Evolutionary conservation across 768 basidiomycete genomes (phyloP).

Genomic region (Calvatia gigantea): DNA sequence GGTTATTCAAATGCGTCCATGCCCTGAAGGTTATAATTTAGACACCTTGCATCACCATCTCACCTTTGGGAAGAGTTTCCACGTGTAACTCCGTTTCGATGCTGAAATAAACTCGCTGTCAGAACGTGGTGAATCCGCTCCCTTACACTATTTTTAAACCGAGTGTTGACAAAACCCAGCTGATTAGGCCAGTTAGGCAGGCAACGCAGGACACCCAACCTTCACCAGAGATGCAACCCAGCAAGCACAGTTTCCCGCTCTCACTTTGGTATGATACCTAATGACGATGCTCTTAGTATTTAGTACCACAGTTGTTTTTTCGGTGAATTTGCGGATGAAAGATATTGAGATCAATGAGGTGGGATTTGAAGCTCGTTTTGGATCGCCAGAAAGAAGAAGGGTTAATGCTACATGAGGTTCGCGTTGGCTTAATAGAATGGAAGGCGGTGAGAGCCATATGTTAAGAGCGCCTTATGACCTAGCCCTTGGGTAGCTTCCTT

Average conservation of each 20-base stretch:
- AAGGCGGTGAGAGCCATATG: not conserved
- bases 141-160: not conserved
- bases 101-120: not conserved
- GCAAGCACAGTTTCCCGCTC: no score
- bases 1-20: no score
- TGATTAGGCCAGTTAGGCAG: not conserved
- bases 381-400: not conserved
- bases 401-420: conserved; percentile 9
- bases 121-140: not conserved
- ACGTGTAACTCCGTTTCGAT: not conserved
- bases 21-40: no score
- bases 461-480: not conserved
- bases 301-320: not conserved
- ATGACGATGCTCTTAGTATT: no score
- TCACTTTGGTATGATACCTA: no score
- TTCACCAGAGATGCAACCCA: not conserved
- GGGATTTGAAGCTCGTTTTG: not conserved
- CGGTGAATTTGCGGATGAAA: not conserved
- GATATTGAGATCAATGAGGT: not conserved
- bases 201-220: not conserved
- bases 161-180: not conserved
- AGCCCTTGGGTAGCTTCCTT: not conserved
- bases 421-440: not conserved
- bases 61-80: no score
- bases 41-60: no score